These are phyloP conservation scores for thale cress (Arabidopsis thaliana) DNA, from an alignment of 345 rosid species.

Conservation along the genomic window TAIR10.1 NC_003076.8:16802001-16802500, in stretches of 20 bases:
- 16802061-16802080: neutral
- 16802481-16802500: slow-evolving; percentile 36
- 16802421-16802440: slow-evolving; percentile 66
- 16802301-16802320: slow-evolving; percentile 58
- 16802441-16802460: slow-evolving; percentile 51
- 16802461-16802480: slow-evolving; percentile 49
- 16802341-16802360: slow-evolving; percentile 57
- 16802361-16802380: slow-evolving; percentile 49
- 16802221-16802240: neutral
- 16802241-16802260: neutral
- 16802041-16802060: neutral
- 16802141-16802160: neutral
- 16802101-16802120: neutral
- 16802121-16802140: neutral
- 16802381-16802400: slow-evolving; percentile 39
- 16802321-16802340: slow-evolving; percentile 67
- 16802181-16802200: neutral
- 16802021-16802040: neutral
- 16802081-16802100: slow-evolving; percentile 22
- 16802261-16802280: slow-evolving; percentile 47
- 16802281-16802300: slow-evolving; percentile 47
- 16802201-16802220: neutral
- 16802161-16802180: neutral
- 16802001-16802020: neutral
- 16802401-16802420: slow-evolving; percentile 57